Evolutionary conservation across 768 basidiomycete species (phyloP).

Genomic region (Mycena filopes): DNA sequence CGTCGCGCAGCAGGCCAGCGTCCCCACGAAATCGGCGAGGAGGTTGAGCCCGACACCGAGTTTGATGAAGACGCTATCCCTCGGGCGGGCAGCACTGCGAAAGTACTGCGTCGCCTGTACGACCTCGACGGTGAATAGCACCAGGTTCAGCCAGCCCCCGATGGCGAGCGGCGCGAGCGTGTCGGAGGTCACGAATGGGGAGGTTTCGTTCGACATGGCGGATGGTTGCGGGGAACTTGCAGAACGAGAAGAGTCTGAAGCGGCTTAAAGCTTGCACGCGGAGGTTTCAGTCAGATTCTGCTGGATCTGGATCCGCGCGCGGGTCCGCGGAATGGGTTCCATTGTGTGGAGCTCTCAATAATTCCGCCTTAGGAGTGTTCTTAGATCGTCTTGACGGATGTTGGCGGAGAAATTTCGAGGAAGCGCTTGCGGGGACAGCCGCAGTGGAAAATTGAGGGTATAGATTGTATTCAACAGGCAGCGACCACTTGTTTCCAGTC

Average conservation of each 20-base stretch:
- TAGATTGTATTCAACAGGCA: too few relatives aligned
- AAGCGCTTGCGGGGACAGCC: too few relatives aligned
- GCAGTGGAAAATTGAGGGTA: too few relatives aligned
- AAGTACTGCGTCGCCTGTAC: constrained; percentile 17
- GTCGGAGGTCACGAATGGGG: constrained; percentile 17
- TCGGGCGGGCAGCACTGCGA: constrained; percentile 1
- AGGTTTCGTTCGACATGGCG: constrained; percentile 15
- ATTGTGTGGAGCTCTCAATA: not conserved
- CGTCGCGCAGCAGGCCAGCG: constrained; percentile 22
- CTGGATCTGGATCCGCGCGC: constrained; percentile 12
- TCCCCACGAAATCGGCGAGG: constrained; percentile 16
- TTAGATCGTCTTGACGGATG: not conserved
- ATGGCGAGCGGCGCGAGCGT: constrained; percentile 17
- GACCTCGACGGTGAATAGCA: constrained; percentile 16
- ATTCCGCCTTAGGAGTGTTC: not conserved
- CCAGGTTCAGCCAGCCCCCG: constrained; percentile 13
- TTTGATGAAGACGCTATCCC: constrained; percentile 20
- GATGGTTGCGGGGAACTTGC: not conserved
- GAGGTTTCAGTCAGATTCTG: constrained; percentile 17
- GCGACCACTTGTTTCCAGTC: too few relatives aligned
- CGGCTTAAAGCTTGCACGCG: not conserved
- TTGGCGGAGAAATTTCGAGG: too few relatives aligned
- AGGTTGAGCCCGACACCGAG: constrained; percentile 18
- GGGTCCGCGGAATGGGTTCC: constrained; percentile 14
- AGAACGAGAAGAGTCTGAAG: not conserved